Evolutionary conservation across 306 rosid genomes (phyloP).

Genomic region (Ceratonia siliqua): DNA sequence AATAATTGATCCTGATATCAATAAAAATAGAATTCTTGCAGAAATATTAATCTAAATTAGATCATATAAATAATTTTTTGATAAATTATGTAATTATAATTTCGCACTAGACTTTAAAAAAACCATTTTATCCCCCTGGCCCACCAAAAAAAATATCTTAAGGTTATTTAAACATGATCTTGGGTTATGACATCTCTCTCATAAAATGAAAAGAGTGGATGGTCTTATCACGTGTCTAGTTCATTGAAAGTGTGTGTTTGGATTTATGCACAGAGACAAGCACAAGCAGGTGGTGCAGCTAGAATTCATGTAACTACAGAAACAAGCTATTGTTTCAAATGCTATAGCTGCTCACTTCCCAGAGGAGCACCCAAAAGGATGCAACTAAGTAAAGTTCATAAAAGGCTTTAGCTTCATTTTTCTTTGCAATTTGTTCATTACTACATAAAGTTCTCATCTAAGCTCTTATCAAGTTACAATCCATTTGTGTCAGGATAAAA

Average conservation of each 20-base stretch:
- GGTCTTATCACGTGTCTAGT: too few species aligned
- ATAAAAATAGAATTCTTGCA: slow-evolving; percentile 16
- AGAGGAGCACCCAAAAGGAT: neutral
- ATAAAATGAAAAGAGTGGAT: too few species aligned
- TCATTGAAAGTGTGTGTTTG: too few species aligned
- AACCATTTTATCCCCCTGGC: neutral
- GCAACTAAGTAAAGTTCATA: too few species aligned
- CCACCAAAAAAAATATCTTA: neutral
- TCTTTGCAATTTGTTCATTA: neutral
- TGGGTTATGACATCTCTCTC: neutral
- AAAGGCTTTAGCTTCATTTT: neutral
- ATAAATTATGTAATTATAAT: slow-evolving; percentile 6
- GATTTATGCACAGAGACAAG: neutral
- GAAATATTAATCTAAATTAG: slow-evolving; percentile 8
- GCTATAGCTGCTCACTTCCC: neutral
- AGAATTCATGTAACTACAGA: slow-evolving; percentile 7
- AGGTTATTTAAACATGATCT: neutral
- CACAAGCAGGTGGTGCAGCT: slow-evolving; percentile 17
- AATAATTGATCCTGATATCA: slow-evolving; percentile 39
- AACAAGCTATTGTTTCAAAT: too few species aligned
- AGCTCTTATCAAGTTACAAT: slow-evolving; percentile 6
- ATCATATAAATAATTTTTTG: slow-evolving; percentile 7
- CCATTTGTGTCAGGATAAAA: neutral
- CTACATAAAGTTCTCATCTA: neutral
- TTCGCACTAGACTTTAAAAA: neutral